A percentile compares a stretch with the other conserved stretches of the same genome.
These are phyloP conservation scores for Microbotryum scabiosae DNA, from an alignment of 1,284 basidiomycete species.

Conservation along the genomic window DNA sequence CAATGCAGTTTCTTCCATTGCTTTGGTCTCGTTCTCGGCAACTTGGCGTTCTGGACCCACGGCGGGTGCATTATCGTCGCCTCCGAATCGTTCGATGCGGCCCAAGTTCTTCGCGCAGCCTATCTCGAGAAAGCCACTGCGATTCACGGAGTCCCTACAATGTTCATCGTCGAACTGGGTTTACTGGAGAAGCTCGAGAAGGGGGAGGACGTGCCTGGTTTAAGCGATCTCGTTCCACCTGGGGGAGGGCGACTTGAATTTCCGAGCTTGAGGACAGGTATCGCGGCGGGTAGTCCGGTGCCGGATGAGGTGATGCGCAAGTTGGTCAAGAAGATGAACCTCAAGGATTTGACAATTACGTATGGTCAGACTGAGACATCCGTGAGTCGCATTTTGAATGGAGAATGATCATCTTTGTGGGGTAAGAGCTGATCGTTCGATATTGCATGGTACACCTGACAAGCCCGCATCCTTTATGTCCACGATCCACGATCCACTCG, in stretches of 20 bases:
- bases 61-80: slow-evolving; percentile 32
- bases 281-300: slow-evolving; percentile 20
- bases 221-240: slow-evolving; percentile 6
- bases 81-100: slow-evolving; percentile 35
- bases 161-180: slow-evolving; percentile 34
- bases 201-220: neutral
- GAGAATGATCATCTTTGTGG: neutral
- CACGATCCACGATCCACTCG: neutral
- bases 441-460: slow-evolving; percentile 10
- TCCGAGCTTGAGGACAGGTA: slow-evolving; percentile 12
- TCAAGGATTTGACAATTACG: slow-evolving; percentile 22
- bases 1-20: slow-evolving; percentile 25
- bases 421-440: too few species aligned
- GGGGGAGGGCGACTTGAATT: neutral
- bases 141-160: slow-evolving; percentile 38
- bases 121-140: slow-evolving; percentile 29
- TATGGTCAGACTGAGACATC: slow-evolving; percentile 6
- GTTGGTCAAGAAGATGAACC: slow-evolving; percentile 14
- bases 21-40: slow-evolving; percentile 36
- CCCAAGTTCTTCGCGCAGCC: slow-evolving; percentile 32
- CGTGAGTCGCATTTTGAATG: neutral
- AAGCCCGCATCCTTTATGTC: slow-evolving; percentile 11
- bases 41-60: slow-evolving; percentile 36
- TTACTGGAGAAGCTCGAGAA: slow-evolving; percentile 25
- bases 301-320: slow-evolving; percentile 13